phyloP scores from a whole-genome alignment of 2,329 filamentous ascomycete species.

The Xylaria hypoxylon region DNA sequence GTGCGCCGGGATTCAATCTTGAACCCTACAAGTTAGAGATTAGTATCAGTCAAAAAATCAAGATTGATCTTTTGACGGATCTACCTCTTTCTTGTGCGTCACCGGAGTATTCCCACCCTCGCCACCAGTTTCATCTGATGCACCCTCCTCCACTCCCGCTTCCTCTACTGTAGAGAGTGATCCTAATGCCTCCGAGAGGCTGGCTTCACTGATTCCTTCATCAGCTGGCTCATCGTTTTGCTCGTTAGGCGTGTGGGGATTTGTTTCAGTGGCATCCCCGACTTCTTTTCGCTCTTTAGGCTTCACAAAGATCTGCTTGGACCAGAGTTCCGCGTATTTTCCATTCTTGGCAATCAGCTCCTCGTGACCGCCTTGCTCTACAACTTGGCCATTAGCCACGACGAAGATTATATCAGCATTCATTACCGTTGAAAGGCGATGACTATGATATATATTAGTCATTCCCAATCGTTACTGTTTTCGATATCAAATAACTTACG shows the following conservation, averaged over 20 bases:
- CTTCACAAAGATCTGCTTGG: conserved; percentile 68
- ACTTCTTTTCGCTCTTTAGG: conserved; percentile 57
- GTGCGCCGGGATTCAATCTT: conserved; percentile 66
- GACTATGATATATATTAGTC: conserved; percentile 55
- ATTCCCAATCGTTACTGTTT: not conserved
- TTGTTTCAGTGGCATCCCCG: conserved; percentile 33
- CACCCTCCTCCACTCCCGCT: conserved; percentile 42
- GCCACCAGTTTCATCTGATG: conserved; percentile 34
- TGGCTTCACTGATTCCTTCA: conserved; percentile 32
- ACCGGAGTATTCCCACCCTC: conserved; percentile 51
- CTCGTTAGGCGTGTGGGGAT: conserved; percentile 26
- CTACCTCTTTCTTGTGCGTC: conserved; percentile 63
- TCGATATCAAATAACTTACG: conserved; percentile 55
- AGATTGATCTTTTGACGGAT: conserved; percentile 54
- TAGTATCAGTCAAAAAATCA: conserved; percentile 59
- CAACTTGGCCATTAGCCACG: conserved; percentile 69
- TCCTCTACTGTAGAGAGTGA: conserved; percentile 29
- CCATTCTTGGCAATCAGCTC: conserved; percentile 68
- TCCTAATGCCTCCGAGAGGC: conserved; percentile 29
- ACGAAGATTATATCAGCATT: conserved; percentile 76
- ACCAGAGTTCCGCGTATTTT: conserved; percentile 74
- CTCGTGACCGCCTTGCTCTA: conserved; percentile 72
- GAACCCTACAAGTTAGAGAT: conserved; percentile 60
- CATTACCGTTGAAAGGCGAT: conserved; percentile 77
- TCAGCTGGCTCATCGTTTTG: conserved; percentile 39